Base-by-base conservation (phyloP, 331 rosid genomes). In the Pyracantha coccinea region DNA sequence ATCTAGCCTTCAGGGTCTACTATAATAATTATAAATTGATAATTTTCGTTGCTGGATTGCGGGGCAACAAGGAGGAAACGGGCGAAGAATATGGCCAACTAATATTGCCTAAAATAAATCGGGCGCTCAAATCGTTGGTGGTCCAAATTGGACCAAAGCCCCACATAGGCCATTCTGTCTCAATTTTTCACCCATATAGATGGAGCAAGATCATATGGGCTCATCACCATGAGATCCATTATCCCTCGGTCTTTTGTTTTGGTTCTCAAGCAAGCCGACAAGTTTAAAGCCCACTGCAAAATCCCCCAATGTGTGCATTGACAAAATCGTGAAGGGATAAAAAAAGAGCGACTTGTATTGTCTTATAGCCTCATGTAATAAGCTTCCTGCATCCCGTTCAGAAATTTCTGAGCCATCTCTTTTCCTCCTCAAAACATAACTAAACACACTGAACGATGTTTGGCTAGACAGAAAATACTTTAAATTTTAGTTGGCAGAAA, bases 401-500 rank as follows among this genome's bases (percentile, higher is more conserved):
- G 44, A 35, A 53, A 54, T n/a, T 57, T n/a, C 44, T 19, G 31
- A 55, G 52, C n/a, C 66, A 29, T 29, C 4, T 35, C 50, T 70
- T 13, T 19, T 32, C 29, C 61, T 27, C 1, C 60, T 2, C 66
- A 17, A 7, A 41, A 20, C 25, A 50, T 5, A 62, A 66, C 50
- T 28, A 29, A 20, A 6, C 54, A 6, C 54, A 20, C 13, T 58
- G 2, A 57, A 20, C 4, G 24, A 83, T 75, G 86, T 75, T 64
- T 77, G 62, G 79, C 47, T 66, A 71, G 70, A 68, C 75, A 14
- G 5, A 66, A 64, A 27, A 41, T 12, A 41, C 15, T 41, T 11
- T 5, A 5, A 17, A 19, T 54, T 64, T 54, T 69, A 65, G 75
- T 75, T 53, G 79, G 52, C 47, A 38, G 69, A 79, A 77, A 61